Percentiles rank a stretch among this genome's conserved stretches.
These are phyloP conservation scores for Microsporum canis DNA, from an alignment of 2,329 filamentous ascomycete species.

Conservation along the genomic window DNA sequence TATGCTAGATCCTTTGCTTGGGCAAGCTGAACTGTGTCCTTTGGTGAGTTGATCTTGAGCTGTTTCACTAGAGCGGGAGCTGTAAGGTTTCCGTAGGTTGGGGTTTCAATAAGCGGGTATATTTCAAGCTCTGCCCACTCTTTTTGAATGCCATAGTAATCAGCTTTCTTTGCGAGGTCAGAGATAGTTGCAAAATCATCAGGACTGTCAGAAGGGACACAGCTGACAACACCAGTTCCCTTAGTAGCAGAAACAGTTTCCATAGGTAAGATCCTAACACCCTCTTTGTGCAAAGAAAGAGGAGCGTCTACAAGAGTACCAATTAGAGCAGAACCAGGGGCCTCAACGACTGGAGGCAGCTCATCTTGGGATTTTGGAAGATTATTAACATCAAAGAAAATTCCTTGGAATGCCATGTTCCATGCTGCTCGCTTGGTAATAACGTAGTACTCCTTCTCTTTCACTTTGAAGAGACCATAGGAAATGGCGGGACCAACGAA, in stretches of 20 bases:
- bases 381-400: constrained; percentile 50
- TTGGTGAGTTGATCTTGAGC: constrained; percentile 92
- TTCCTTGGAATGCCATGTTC: constrained; percentile 93
- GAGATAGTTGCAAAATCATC: constrained; percentile 86
- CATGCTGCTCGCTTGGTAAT: constrained; percentile 71
- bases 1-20: constrained; percentile 95
- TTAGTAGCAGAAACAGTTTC: constrained; percentile 84
- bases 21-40: constrained; percentile 79
- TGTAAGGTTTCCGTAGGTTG: constrained; percentile 72
- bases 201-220: constrained; percentile 86
- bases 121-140: constrained; percentile 93
- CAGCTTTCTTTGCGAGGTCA: constrained; percentile 87
- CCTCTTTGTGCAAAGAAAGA: constrained; percentile 70
- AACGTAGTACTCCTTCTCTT: constrained; percentile 69
- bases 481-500: constrained; percentile 76
- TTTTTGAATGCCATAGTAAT: constrained; percentile 92
- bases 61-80: constrained; percentile 78
- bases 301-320: constrained; percentile 75
- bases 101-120: constrained; percentile 77
- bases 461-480: constrained; percentile 78
- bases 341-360: constrained; percentile 60
- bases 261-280: constrained; percentile 88
- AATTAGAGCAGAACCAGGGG: constrained; percentile 67
- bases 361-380: constrained; percentile 53
- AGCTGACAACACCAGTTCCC: constrained; percentile 93